Evolutionary conservation across 176 grass and related monocot genomes (phyloP).

Genomic region (Aegilops tauschii): DNA sequence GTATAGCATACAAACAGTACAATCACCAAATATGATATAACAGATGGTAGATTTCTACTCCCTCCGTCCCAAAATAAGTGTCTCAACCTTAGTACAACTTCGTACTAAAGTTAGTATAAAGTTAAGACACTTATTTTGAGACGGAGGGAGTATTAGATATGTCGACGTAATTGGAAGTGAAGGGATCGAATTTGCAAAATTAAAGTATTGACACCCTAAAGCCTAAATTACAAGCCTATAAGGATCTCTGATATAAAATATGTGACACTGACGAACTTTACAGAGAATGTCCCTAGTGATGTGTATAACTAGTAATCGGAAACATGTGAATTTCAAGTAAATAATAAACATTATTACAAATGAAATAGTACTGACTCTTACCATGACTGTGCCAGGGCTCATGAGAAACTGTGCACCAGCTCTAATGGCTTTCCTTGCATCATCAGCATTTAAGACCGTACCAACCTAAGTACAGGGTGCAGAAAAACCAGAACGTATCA

Average conservation of each 20-base stretch:
- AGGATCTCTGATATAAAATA: not conserved
- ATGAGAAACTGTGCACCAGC: slow-evolving; percentile 87
- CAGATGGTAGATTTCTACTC: not conserved
- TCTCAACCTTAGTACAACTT: no score
- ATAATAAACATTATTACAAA: not conserved
- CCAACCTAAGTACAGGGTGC: slow-evolving; percentile 49
- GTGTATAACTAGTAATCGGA: not conserved
- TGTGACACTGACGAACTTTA: not conserved
- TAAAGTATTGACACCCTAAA: no score
- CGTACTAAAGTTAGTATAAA: no score
- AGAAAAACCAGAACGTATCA: not conserved
- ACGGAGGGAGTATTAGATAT: not conserved
- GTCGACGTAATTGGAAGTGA: not conserved
- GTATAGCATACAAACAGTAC: not conserved
- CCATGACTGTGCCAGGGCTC: slow-evolving; percentile 84
- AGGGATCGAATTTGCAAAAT: not conserved
- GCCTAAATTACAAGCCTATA: not conserved
- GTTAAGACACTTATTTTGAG: no score
- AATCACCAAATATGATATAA: not conserved
- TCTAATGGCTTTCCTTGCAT: slow-evolving; percentile 68
- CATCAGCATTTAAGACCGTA: slow-evolving; percentile 62
- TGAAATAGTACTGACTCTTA: slow-evolving; percentile 14
- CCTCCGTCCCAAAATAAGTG: no score
- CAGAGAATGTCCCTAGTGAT: not conserved
- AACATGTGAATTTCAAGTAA: not conserved